Conservation (phyloP, 495 filamentous ascomycete genomes). For the Cudoniella acicularis region DNA sequence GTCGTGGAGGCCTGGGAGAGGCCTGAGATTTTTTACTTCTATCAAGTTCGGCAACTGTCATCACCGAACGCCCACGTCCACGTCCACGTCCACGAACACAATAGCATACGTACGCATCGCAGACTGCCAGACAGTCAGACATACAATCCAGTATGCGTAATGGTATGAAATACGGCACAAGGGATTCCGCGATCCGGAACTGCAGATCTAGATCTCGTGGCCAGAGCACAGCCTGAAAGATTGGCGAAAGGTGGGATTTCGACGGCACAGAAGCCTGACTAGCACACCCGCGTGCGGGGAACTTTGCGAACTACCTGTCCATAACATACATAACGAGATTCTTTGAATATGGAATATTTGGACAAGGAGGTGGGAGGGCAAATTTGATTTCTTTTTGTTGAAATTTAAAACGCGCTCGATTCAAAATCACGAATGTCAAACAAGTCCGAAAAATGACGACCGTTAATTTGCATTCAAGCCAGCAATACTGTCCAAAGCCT, state of each 20-base stretch:
- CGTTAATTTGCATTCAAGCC: too few relatives aligned
- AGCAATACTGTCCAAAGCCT: too few relatives aligned
- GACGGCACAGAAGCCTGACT: not conserved
- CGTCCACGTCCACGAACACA: not conserved
- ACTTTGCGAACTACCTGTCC: not conserved
- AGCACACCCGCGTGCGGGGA: not conserved
- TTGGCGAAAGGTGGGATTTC: not conserved
- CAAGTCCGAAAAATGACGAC: too few relatives aligned
- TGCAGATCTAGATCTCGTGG: not conserved
- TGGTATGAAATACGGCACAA: too few relatives aligned
- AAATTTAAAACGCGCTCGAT: not conserved
- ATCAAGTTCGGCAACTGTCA: not conserved
- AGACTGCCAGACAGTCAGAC: too few relatives aligned
- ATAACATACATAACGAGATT: too few relatives aligned
- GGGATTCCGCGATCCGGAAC: too few relatives aligned
- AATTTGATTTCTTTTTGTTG: not conserved
- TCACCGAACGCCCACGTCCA: not conserved
- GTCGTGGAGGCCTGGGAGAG: not conserved
- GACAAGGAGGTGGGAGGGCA: not conserved
- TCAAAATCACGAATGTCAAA: not conserved
- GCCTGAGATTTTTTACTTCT: not conserved
- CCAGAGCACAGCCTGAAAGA: not conserved
- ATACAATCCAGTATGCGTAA: not conserved
- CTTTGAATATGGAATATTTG: not conserved
- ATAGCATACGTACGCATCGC: too few relatives aligned